Evolutionary conservation across 306 rosid species (phyloP), one percentile per base, ranked within the genome.

Genomic region (Carpinus viminea): DNA sequence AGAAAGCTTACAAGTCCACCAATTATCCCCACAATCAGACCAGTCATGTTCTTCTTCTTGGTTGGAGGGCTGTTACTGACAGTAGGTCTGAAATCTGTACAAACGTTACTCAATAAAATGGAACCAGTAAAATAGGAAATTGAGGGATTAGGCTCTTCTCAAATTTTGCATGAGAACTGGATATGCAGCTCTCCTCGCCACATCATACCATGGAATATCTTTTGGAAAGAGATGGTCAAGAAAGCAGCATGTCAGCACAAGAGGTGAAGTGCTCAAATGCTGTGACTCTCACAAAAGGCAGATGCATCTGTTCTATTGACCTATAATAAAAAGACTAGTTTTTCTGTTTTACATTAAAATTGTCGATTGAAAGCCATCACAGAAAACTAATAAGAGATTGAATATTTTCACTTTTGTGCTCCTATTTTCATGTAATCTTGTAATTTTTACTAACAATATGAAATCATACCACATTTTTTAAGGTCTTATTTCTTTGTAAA

Each of bases 61-160:
- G 78, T 80, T 76, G 90, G 90, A 83, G 91, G 83, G 36, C 16
- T 7, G 68, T 93, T 91, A 77, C 91, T 76, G 61, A 91, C 96
- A 26, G 82, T 71, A 53, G 97, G 98, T 57, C 0, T 45, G 64
- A 93, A 93, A 76, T 91, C 97, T 93, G 84, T 72, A 68, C 60
- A 78, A 72, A 62, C 79, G 73, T 47, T 11, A 77, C 68, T 83
- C 65, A 55, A 66, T 31, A 45, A 66, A 53, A 78, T 36, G 68
- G 34, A 34, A 10, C 62, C 36, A 56, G n/a, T 41, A 45, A 78
- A 34, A 11, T 12, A 31, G 69, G 41, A 28, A 62, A 62, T 15
- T 28, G 10, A 62, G 8, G 41, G 16, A 62, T 31, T 13, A 15
- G 41, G 51, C 24, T 41, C 24, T 38, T 66, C 50, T 17, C 48